Evolutionary conservation across 768 basidiomycete genomes (phyloP).

Genomic region (Boletellus emodensis): DNA sequence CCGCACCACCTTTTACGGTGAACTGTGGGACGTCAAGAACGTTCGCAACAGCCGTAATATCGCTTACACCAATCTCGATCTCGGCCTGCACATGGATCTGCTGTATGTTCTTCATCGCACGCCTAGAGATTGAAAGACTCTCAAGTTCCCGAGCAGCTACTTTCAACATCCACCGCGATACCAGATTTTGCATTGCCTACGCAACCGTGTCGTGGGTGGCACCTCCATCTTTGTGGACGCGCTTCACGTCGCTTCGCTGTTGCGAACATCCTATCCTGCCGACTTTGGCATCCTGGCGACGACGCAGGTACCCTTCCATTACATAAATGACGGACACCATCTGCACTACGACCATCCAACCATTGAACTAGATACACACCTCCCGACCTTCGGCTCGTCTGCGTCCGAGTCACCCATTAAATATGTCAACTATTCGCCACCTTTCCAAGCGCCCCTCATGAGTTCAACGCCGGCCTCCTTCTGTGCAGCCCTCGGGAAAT

Average conservation of each 20-base stretch:
- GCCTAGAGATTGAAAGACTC: background rate
- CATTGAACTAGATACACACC: constrained; percentile 51
- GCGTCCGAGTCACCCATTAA: constrained; percentile 36
- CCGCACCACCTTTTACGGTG: constrained; percentile 85
- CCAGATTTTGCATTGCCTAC: constrained; percentile 88
- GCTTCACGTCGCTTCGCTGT: constrained; percentile 53
- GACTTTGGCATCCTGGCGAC: constrained; percentile 57
- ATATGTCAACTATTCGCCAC: constrained; percentile 89
- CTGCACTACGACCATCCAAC: constrained; percentile 70
- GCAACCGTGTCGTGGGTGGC: constrained; percentile 81
- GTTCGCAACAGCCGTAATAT: constrained; percentile 77
- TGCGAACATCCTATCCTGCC: constrained; percentile 44
- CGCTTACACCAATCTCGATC: constrained; percentile 87
- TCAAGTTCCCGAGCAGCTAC: constrained; percentile 51
- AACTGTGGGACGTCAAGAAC: constrained; percentile 84
- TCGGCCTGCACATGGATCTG: constrained; percentile 91
- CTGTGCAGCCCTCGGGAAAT: constrained; percentile 59
- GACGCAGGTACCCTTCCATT: constrained; percentile 81
- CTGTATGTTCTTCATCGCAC: constrained; percentile 51
- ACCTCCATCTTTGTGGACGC: constrained; percentile 85
- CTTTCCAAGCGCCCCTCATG: constrained; percentile 84
- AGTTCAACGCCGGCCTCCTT: constrained; percentile 48
- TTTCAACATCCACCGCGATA: constrained; percentile 88
- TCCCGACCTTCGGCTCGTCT: constrained; percentile 6
- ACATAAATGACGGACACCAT: constrained; percentile 87